Evolutionary conservation across 2,329 filamentous ascomycete species (phyloP).

Genomic region (Apiospora malaysiana): DNA sequence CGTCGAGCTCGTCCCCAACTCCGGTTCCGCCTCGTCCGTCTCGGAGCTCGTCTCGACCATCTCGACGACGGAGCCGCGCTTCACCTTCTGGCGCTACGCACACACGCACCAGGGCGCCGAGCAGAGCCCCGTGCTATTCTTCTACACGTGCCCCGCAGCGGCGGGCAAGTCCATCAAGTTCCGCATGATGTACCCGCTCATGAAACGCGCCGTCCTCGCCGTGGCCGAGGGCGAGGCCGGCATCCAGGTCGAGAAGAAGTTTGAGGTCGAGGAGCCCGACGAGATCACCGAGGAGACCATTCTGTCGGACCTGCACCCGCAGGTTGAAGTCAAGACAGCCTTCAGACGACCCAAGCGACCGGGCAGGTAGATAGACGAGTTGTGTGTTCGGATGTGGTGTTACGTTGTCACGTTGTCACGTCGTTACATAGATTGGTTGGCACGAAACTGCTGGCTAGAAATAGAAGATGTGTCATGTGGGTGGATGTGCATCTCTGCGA

Average conservation of each 20-base stretch:
- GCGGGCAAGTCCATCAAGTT: conserved; percentile 75
- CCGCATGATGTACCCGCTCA: conserved; percentile 82
- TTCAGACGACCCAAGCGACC: conserved; percentile 84
- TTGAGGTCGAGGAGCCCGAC: conserved; percentile 69
- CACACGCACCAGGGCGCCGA: conserved; percentile 60
- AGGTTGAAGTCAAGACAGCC: conserved; percentile 67
- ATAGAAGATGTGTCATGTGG: not conserved
- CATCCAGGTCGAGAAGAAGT: conserved; percentile 71
- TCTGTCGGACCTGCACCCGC: conserved; percentile 70
- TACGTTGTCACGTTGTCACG: too few species aligned
- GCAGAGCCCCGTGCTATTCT: conserved; percentile 71
- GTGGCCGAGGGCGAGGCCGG: conserved; percentile 70
- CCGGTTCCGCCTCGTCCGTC: conserved; percentile 58
- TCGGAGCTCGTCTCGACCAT: conserved; percentile 65
- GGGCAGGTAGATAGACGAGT: conserved; percentile 57
- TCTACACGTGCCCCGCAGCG: conserved; percentile 79
- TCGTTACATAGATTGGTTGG: not conserved
- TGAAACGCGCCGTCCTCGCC: conserved; percentile 70
- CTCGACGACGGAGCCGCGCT: conserved; percentile 72
- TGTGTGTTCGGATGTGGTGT: too few species aligned
- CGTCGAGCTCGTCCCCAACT: conserved; percentile 66
- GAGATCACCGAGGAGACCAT: conserved; percentile 74
- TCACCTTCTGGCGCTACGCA: conserved; percentile 76
- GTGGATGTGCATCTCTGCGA: not conserved
- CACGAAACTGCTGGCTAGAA: conserved; percentile 1